Conservation (phyloP, 2,329 filamentous ascomycete genomes). For the Massarina eburnea region DNA sequence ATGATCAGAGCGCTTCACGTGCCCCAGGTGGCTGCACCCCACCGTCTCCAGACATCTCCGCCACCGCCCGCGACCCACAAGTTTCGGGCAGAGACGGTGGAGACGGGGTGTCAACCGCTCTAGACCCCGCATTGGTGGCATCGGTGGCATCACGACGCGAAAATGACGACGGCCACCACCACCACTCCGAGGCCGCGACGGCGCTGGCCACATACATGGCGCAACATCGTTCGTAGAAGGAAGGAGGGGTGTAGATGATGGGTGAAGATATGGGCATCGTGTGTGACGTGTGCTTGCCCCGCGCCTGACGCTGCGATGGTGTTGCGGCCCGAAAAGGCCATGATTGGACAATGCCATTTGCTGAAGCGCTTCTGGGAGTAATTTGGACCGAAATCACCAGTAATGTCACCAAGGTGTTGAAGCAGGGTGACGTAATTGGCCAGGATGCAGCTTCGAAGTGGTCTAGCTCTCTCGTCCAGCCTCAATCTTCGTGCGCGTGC, state of each 20-base stretch:
- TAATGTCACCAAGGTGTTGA: no score
- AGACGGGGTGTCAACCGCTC: constrained; percentile 6
- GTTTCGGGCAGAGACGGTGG: constrained; percentile 6
- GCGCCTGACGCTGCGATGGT: background rate
- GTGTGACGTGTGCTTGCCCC: background rate
- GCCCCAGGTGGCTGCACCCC: background rate
- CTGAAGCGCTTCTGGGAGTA: background rate
- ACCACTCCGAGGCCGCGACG: constrained; percentile 5
- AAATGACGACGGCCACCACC: constrained; percentile 13
- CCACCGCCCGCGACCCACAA: constrained; percentile 9
- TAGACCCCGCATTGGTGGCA: constrained; percentile 16
- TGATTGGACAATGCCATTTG: constrained; percentile 10
- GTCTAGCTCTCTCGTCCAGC: constrained; percentile 21
- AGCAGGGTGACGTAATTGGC: constrained; percentile 21
- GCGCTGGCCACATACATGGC: constrained; percentile 4
- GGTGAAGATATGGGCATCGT: no score
- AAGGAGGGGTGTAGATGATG: no score
- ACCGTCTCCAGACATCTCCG: constrained; percentile 10
- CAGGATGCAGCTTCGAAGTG: constrained; percentile 11
- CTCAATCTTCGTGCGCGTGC: constrained; percentile 22
- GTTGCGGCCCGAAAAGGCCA: background rate
- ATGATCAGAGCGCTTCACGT: constrained; percentile 6
- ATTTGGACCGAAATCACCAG: no score
- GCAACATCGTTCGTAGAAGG: no score
- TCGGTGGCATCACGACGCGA: constrained; percentile 3